Conservation (phyloP, 1,139 yeast species). For the Yamadazyma sp. region DNA sequence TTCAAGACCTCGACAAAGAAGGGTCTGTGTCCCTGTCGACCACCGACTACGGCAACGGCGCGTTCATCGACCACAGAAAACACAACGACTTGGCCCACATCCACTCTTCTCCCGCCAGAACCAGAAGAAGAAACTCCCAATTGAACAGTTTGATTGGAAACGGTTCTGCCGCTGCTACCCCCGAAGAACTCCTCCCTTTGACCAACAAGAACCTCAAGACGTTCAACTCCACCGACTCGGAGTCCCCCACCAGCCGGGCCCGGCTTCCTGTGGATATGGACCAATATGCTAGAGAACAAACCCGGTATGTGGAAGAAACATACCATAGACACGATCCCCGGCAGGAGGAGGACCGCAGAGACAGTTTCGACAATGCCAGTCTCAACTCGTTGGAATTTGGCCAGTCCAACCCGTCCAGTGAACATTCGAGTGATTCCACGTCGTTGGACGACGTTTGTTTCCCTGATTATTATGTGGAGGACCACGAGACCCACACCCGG, state of each 20-base stretch:
- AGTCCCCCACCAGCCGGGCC: conserved; percentile 13
- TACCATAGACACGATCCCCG: neutral
- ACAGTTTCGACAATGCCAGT: conserved; percentile 19
- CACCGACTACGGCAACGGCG: conserved; percentile 18
- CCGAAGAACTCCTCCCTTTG: conserved; percentile 27
- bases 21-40: conserved; percentile 7
- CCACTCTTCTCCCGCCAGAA: conserved; percentile 34
- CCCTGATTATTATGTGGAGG: conserved; percentile 51
- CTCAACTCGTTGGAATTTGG: conserved; percentile 44
- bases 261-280: conserved; percentile 32
- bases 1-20: neutral
- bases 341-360: too few species aligned
- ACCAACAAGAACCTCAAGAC: conserved; percentile 39
- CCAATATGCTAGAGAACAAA: conserved; percentile 36
- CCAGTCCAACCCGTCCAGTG: conserved; percentile 69
- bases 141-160: neutral
- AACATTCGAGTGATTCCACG: conserved; percentile 67
- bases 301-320: conserved; percentile 13
- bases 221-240: conserved; percentile 14
- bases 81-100: conserved; percentile 29
- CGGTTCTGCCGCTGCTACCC: neutral
- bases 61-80: conserved; percentile 36
- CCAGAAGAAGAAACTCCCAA: conserved; percentile 26
- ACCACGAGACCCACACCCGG: conserved; percentile 17
- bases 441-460: conserved; percentile 89